Percentiles rank a stretch among this genome's conserved stretches.
Evolutionary conservation across 2,329 filamentous ascomycete genomes (phyloP).

Genomic region (Diplodia seriata): DNA sequence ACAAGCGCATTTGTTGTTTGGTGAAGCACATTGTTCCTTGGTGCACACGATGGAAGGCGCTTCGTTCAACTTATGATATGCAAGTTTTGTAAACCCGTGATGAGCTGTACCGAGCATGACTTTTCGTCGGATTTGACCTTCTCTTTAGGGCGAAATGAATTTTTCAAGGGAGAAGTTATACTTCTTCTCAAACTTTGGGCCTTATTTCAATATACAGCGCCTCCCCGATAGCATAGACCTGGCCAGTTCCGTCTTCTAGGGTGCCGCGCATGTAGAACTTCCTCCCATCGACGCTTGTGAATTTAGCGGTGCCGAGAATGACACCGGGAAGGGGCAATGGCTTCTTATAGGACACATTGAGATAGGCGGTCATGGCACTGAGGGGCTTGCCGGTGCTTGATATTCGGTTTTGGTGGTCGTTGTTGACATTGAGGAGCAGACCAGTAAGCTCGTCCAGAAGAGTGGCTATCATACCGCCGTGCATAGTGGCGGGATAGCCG

Average conservation of each 20-base stretch:
- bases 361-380: constrained; percentile 56
- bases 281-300: constrained; percentile 58
- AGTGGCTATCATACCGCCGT: constrained; percentile 65
- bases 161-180: not conserved
- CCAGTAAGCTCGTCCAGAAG: constrained; percentile 67
- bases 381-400: not conserved
- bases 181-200: constrained; percentile 4
- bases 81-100: not conserved
- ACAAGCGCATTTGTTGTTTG: not conserved
- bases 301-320: constrained; percentile 56
- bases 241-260: constrained; percentile 58
- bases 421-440: constrained; percentile 56
- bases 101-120: not conserved
- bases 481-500: constrained; percentile 60
- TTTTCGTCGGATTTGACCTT: not conserved
- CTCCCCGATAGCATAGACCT: constrained; percentile 59
- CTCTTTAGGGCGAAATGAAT: not conserved
- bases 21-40: too few species aligned
- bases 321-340: constrained; percentile 60
- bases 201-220: constrained; percentile 56
- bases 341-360: constrained; percentile 62
- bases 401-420: constrained; percentile 36
- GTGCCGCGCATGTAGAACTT: constrained; percentile 61
- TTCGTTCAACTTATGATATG: not conserved
- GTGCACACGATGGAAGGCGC: not conserved